Base-by-base conservation (phyloP, 2,329 filamentous ascomycete genomes). In the Teratosphaeria pseudoeucalypti region DNA sequence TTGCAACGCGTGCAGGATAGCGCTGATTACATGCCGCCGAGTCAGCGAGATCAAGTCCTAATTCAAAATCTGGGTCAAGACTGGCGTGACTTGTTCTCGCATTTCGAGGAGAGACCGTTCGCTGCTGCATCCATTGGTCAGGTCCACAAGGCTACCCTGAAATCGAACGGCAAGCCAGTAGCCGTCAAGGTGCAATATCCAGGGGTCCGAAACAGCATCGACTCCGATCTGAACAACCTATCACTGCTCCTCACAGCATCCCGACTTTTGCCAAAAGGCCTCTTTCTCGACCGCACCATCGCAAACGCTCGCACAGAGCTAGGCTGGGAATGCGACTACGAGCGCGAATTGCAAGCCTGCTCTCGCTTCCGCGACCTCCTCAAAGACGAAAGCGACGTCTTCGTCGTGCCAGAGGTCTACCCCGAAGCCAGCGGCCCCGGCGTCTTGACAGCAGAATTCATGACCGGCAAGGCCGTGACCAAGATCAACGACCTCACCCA, bases 161-260 rank as follows among this genome's bases (percentile, higher is more conserved):
- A 86, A 67, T 86, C 87, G 3, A 91, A 82, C 49, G 86, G 87
- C 47, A 81, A 86, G 64, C 79, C 81, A 52, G 94, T 99, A 0
- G 94, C 94, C 3, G 92, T 99, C 69, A 99, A 99, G 75, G 87
- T 99, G 10, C 94, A 99, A 74, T 99, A 99, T 68, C 94, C 94
- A 0, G 95, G 95, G 14, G 94, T 99, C 1, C 90, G 92, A 19
- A 87, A 90, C 73, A 97, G 92, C 3, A 99, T 99, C 72, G 91
- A 96, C 74, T 96, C 92, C 0, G 94, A 99, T 69, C 82, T 99
- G 1, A 95, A 90, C 75, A 99, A 99, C 69, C 82, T 99, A 34
- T 90, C 88, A 9, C 82, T 99, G 59, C 85, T 99, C 1, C 83
- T 99, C 12, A 94, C 90, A 6, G 94, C 94, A 29, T 95, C 92